A percentile compares a stretch with the other conserved stretches of the same genome.
phyloP scores from a whole-genome alignment of 2,329 filamentous ascomycete genomes.

The Exophiala bonariae region DNA sequence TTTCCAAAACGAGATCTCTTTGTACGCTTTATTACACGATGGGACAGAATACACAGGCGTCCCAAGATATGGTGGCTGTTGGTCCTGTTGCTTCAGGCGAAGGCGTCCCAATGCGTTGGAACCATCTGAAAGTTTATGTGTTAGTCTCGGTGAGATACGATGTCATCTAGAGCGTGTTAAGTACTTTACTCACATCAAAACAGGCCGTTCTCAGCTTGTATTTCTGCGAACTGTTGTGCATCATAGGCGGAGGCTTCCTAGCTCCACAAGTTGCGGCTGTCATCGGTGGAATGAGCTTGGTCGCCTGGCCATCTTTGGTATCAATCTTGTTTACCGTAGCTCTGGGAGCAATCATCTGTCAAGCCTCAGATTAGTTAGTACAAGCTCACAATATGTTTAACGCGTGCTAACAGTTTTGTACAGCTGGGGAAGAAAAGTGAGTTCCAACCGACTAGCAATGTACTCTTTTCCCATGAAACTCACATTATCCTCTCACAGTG shows the following conservation, averaged over 20 bases:
- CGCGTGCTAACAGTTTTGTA: no score
- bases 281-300: slow-evolving; percentile 14
- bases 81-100: no score
- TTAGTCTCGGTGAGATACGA: no score
- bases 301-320: slow-evolving; percentile 17
- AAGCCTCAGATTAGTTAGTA: slow-evolving; percentile 23
- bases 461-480: no score
- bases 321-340: slow-evolving; percentile 17
- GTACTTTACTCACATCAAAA: neutral
- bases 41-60: no score
- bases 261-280: slow-evolving; percentile 13
- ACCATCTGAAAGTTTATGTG: no score
- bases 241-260: slow-evolving; percentile 9
- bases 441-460: no score
- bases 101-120: no score
- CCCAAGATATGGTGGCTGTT: no score
- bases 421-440: slow-evolving; percentile 20
- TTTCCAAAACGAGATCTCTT: no score
- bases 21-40: no score
- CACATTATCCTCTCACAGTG: slow-evolving; percentile 2
- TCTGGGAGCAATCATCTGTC: slow-evolving; percentile 10
- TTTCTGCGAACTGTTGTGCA: slow-evolving; percentile 12
- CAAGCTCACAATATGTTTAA: neutral
- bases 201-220: slow-evolving; percentile 11
- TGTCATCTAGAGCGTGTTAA: no score